phyloP scores from a whole-genome alignment of 306 rosid genomes.

The Hippophae rhamnoides region DNA sequence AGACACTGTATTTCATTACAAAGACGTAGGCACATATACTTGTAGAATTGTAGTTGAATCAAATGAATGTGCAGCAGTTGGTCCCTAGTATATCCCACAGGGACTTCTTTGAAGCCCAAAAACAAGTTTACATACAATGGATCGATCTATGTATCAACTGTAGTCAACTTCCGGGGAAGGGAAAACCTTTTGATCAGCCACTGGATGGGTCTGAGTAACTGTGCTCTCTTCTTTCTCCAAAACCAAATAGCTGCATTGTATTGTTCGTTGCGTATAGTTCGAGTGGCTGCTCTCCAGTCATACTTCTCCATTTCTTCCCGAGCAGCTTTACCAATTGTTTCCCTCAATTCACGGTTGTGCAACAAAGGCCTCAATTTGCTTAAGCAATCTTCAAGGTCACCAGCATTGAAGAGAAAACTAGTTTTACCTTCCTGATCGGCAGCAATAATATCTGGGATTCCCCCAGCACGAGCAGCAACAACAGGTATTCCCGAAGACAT shows the following conservation, averaged over 20 bases:
- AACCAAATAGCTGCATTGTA: conserved; percentile 95
- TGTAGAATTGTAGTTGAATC: conserved; percentile 11
- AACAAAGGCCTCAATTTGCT: conserved; percentile 65
- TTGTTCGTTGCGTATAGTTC: conserved; percentile 64
- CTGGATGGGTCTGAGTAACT: conserved; percentile 56
- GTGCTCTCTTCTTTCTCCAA: conserved; percentile 86
- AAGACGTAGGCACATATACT: too few species aligned
- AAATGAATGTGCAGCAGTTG: conserved; percentile 15
- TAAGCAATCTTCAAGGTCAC: conserved; percentile 75
- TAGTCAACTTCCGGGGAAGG: conserved; percentile 48
- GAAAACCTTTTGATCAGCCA: conserved; percentile 65
- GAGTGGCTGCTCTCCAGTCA: conserved; percentile 92
- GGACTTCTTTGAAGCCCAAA: conserved; percentile 28
- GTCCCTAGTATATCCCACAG: conserved; percentile 16
- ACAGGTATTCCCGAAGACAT: conserved; percentile 97
- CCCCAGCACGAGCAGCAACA: conserved; percentile 90
- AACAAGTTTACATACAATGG: conserved; percentile 14
- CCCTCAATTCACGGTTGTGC: conserved; percentile 53
- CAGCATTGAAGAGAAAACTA: conserved; percentile 57
- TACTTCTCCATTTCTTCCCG: conserved; percentile 84
- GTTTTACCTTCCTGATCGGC: conserved; percentile 76
- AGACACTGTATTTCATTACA: too few species aligned
- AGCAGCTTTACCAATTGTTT: conserved; percentile 67
- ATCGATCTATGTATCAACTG: conserved; percentile 24
- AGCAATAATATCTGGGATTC: conserved; percentile 88